phyloP scores from a whole-genome alignment of 2,329 filamentous ascomycete genomes.

The Fusarium sp. region DNA sequence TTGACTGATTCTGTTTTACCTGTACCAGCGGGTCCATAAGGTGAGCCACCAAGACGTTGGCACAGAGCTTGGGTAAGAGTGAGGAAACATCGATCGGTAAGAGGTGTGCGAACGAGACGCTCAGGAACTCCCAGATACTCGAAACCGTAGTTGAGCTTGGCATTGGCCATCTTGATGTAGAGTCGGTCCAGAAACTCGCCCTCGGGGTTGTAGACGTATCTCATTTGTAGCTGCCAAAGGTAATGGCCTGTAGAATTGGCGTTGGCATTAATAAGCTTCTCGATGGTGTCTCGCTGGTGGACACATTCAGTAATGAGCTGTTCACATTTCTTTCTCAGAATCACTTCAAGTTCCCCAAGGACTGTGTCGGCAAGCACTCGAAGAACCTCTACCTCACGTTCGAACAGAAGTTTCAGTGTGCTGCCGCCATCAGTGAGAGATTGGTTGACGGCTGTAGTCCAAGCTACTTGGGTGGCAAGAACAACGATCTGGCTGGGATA shows the following conservation, averaged over 20 bases:
- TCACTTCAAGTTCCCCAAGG: slow-evolving; percentile 85
- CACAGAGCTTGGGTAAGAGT: slow-evolving; percentile 96
- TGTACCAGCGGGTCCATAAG: slow-evolving; percentile 96
- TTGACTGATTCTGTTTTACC: slow-evolving; percentile 99
- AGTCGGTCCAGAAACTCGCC: slow-evolving; percentile 86
- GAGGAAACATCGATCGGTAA: slow-evolving; percentile 98
- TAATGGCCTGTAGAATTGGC: slow-evolving; percentile 84
- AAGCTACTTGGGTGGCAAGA: slow-evolving; percentile 90
- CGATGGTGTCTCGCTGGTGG: slow-evolving; percentile 93
- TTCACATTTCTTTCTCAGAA: slow-evolving; percentile 95
- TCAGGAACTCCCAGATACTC: slow-evolving; percentile 98
- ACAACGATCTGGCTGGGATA: slow-evolving; percentile 97
- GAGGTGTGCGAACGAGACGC: slow-evolving; percentile 92
- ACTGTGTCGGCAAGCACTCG: slow-evolving; percentile 89
- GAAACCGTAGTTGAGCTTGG: slow-evolving; percentile 93
- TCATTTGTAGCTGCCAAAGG: slow-evolving; percentile 96
- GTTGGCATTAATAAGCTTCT: slow-evolving; percentile 81
- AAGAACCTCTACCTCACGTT: slow-evolving; percentile 86
- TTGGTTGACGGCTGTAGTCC: slow-evolving; percentile 88
- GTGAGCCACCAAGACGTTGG: slow-evolving; percentile 94
- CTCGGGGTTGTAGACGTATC: slow-evolving; percentile 87
- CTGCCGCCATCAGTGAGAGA: slow-evolving; percentile 78
- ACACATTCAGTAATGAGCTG: slow-evolving; percentile 99
- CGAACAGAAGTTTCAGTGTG: slow-evolving; percentile 77
- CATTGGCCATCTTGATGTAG: slow-evolving; percentile 96